Conservation (phyloP, 139 green algal genomes). For the Coelastrella sp. region DNA sequence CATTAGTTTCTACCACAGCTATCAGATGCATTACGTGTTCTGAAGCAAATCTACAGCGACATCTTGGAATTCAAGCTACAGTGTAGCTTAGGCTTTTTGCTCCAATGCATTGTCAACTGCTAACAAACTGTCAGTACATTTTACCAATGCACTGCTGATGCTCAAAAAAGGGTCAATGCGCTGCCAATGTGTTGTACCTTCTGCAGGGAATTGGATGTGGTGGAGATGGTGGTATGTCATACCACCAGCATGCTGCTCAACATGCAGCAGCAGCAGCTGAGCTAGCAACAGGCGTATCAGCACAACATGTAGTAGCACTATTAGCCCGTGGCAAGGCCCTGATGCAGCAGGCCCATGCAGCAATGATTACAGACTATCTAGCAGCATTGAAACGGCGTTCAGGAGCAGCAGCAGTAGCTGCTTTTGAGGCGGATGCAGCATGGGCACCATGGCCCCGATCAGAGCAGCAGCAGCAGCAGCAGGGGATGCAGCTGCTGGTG, state of each 20-base stretch:
- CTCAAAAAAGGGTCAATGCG: no score
- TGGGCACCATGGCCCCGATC: neutral
- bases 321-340: neutral
- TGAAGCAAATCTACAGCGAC: no score
- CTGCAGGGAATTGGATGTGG: neutral
- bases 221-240: neutral
- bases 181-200: neutral
- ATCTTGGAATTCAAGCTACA: no score
- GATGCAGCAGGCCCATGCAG: constrained; percentile 33
- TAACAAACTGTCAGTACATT: no score
- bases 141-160: no score
- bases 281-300: neutral
- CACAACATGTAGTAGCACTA: constrained; percentile 9
- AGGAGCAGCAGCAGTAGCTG: neutral
- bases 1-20: no score
- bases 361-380: neutral
- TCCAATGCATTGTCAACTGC: no score
- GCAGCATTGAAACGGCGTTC: neutral
- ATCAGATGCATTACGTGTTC: no score
- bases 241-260: neutral
- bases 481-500: neutral
- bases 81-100: no score
- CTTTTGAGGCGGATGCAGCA: neutral
- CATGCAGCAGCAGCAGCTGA: constrained; percentile 7
- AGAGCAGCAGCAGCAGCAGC: neutral